Evolutionary conservation across 2,329 filamentous ascomycete genomes (phyloP).

Genomic region (Sordariomycetes sp.): DNA sequence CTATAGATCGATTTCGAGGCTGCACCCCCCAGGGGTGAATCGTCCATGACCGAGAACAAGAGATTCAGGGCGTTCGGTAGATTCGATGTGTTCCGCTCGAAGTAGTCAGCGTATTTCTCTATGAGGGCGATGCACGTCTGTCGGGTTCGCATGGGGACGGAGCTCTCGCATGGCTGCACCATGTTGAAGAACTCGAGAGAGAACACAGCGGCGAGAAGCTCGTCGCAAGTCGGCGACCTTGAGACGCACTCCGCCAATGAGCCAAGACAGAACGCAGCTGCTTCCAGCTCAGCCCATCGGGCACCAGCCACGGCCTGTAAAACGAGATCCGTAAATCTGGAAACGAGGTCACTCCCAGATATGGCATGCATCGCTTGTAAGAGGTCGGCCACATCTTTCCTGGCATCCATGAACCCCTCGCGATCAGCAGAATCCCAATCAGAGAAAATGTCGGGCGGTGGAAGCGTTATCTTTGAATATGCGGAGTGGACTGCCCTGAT

Average conservation of each 20-base stretch:
- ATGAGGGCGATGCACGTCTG: constrained; percentile 62
- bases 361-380: constrained; percentile 61
- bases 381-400: constrained; percentile 71
- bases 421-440: constrained; percentile 62
- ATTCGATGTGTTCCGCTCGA: constrained; percentile 56
- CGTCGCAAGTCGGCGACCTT: constrained; percentile 47
- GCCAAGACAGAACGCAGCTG: constrained; percentile 52
- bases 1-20: constrained; percentile 66
- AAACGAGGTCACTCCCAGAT: constrained; percentile 43
- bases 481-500: constrained; percentile 55
- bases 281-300: constrained; percentile 51
- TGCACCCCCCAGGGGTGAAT: constrained; percentile 49
- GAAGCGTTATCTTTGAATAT: constrained; percentile 61
- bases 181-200: constrained; percentile 39
- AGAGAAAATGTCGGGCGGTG: constrained; percentile 42
- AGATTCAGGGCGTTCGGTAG: constrained; percentile 64
- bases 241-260: constrained; percentile 55
- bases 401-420: constrained; percentile 58
- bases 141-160: constrained; percentile 48
- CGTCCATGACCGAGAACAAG: constrained; percentile 59
- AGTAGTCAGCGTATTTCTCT: constrained; percentile 66
- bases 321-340: constrained; percentile 42
- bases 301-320: constrained; percentile 14
- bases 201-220: constrained; percentile 51
- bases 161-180: neutral